A percentile compares a stretch with the other conserved stretches of the same genome.
Conservation (phyloP, 2,329 filamentous ascomycete genomes). For the Fusarium protoensiforme region DNA sequence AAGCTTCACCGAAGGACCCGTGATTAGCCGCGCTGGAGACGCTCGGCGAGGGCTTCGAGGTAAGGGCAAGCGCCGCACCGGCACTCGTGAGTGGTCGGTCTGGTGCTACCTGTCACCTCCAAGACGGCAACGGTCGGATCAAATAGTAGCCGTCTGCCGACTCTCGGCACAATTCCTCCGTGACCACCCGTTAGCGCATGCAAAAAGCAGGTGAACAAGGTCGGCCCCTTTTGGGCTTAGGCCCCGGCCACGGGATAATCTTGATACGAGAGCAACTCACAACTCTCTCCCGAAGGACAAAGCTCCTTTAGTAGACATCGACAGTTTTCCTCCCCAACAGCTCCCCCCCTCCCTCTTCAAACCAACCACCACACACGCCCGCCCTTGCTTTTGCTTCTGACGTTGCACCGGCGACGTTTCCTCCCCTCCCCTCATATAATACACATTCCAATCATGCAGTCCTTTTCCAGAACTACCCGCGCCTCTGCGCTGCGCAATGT, state of each 20-base stretch:
- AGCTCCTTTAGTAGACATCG: slow-evolving; percentile 40
- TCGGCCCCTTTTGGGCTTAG: slow-evolving; percentile 39
- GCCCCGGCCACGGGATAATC: slow-evolving; percentile 45
- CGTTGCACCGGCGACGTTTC: slow-evolving; percentile 26
- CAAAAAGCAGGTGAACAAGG: slow-evolving; percentile 22
- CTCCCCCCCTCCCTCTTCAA: slow-evolving; percentile 22
- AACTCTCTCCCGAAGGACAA: slow-evolving; percentile 29
- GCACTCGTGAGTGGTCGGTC: slow-evolving; percentile 23
- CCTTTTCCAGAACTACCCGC: slow-evolving; percentile 79
- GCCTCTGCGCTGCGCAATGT: slow-evolving; percentile 74
- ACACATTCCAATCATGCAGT: slow-evolving; percentile 75
- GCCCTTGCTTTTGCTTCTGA: slow-evolving; percentile 19
- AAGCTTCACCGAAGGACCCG: slow-evolving; percentile 41
- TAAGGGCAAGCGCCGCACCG: slow-evolving; percentile 1
- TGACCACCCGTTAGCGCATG: slow-evolving; percentile 44
- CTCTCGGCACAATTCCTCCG: slow-evolving; percentile 42
- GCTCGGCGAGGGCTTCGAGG: slow-evolving; percentile 5
- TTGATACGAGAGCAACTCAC: slow-evolving; percentile 38
- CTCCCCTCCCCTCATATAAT: slow-evolving; percentile 16
- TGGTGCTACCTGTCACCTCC: neutral
- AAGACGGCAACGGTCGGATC: slow-evolving; percentile 35
- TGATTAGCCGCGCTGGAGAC: slow-evolving; percentile 40
- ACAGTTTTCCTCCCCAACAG: slow-evolving; percentile 41
- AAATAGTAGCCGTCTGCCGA: slow-evolving; percentile 33
- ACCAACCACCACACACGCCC: neutral